Conservation (phyloP, 495 filamentous ascomycete species). For the Neurospora sp. region DNA sequence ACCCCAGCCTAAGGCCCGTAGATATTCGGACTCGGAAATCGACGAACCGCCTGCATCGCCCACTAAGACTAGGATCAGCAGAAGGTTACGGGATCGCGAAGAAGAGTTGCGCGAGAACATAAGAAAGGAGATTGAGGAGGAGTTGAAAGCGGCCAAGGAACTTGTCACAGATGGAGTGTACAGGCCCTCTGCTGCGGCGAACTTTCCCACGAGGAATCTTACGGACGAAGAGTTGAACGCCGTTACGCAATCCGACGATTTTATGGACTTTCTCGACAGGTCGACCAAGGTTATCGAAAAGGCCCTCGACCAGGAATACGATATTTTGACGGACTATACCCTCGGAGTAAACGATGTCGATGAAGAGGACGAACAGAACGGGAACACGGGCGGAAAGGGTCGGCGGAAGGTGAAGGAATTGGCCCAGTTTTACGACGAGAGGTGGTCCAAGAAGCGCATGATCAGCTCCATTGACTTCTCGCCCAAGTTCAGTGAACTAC, state of each 20-base stretch:
- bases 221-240: conserved; percentile 81
- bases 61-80: conserved; percentile 55
- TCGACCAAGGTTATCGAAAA: conserved; percentile 97
- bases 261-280: conserved; percentile 87
- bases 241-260: conserved; percentile 85
- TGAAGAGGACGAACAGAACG: conserved; percentile 75
- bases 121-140: conserved; percentile 83
- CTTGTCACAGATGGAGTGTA: conserved; percentile 42
- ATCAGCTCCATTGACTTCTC: conserved; percentile 88
- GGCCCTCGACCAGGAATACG: conserved; percentile 84
- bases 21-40: conserved; percentile 50
- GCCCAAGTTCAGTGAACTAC: conserved; percentile 86
- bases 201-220: conserved; percentile 73
- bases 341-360: conserved; percentile 61
- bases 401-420: conserved; percentile 76
- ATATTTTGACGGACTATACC: conserved; percentile 90
- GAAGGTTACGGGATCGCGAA: conserved; percentile 67
- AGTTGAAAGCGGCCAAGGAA: conserved; percentile 60
- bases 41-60: conserved; percentile 41
- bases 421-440: conserved; percentile 85
- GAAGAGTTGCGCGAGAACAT: conserved; percentile 82
- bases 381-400: conserved; percentile 59
- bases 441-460: conserved; percentile 97
- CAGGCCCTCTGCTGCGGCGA: conserved; percentile 32
- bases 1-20: conserved; percentile 39